A percentile compares a stretch with the other conserved stretches of the same genome.
phyloP scores from a whole-genome alignment of 441 rosid species.

The Macaranga tanarius region DNA sequence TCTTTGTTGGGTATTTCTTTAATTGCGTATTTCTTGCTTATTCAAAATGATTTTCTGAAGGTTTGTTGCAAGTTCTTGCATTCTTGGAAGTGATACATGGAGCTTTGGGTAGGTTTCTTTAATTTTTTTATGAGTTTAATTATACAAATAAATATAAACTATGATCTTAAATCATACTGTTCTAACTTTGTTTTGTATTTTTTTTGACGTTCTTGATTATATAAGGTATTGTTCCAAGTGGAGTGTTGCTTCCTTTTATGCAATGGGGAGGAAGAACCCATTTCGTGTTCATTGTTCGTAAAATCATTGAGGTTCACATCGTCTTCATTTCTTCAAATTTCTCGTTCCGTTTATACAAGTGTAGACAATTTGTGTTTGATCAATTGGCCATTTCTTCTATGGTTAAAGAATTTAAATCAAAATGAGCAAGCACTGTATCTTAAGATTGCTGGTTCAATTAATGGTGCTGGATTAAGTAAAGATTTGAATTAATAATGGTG shows the following conservation, averaged over 20 bases:
- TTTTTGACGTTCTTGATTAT: conserved; percentile 3
- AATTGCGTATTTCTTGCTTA: not conserved
- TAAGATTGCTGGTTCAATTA: not conserved
- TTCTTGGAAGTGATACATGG: conserved; percentile 85
- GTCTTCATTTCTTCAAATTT: not conserved
- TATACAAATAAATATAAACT: not conserved
- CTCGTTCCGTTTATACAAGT: not conserved
- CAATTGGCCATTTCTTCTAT: not conserved
- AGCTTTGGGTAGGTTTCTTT: conserved; percentile 53
- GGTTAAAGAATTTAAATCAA: not conserved
- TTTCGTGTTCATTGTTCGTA: conserved; percentile 51
- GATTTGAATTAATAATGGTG: conserved; percentile 4
- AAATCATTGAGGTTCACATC: conserved; percentile 50
- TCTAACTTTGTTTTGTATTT: not conserved
- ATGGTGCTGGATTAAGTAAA: not conserved
- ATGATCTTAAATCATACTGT: not conserved
- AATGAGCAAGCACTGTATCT: not conserved
- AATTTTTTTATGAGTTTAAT: not conserved
- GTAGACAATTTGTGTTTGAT: not conserved
- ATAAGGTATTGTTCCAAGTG: conserved; percentile 81
- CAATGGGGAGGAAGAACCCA: conserved; percentile 88
- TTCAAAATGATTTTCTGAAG: conserved; percentile 32
- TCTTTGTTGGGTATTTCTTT: not conserved
- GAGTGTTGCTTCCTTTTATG: conserved; percentile 69
- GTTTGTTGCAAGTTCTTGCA: conserved; percentile 55